Evolutionary conservation across 768 basidiomycete species (phyloP).

Genomic region (Boletus reticulatus): DNA sequence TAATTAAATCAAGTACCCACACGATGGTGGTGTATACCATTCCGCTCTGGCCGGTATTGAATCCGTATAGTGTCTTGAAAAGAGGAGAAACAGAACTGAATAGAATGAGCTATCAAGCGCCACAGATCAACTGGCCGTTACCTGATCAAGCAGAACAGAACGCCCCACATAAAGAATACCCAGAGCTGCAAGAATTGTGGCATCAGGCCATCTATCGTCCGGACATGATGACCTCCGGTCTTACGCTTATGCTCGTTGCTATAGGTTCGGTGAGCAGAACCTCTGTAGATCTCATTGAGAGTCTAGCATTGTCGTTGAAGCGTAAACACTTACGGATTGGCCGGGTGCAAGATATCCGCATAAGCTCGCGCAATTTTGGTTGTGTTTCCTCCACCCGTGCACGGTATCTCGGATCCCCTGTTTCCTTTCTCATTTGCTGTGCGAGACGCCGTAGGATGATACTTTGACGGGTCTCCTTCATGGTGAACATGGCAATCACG

Average conservation of each 20-base stretch:
- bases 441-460: constrained; percentile 69
- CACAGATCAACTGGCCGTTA: constrained; percentile 15
- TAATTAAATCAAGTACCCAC: constrained; percentile 33
- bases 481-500: constrained; percentile 47
- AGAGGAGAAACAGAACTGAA: constrained; percentile 52
- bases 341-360: constrained; percentile 67
- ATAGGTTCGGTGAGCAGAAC: constrained; percentile 52
- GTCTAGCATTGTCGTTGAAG: background rate
- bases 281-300: background rate
- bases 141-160: constrained; percentile 65
- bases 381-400: constrained; percentile 64
- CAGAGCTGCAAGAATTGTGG: constrained; percentile 43
- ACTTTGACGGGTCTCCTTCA: constrained; percentile 70
- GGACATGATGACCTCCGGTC: constrained; percentile 14
- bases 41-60: constrained; percentile 59
- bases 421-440: constrained; percentile 57
- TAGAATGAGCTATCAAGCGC: background rate
- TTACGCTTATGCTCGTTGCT: constrained; percentile 67
- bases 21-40: constrained; percentile 52
- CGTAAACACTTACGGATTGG: constrained; percentile 55
- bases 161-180: constrained; percentile 73
- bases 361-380: constrained; percentile 49
- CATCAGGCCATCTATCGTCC: background rate
- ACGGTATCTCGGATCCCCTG: constrained; percentile 57
- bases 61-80: constrained; percentile 55